These are phyloP conservation scores for Acer negundo DNA, from an alignment of 345 rosid species.

Conservation along the genomic window DNA sequence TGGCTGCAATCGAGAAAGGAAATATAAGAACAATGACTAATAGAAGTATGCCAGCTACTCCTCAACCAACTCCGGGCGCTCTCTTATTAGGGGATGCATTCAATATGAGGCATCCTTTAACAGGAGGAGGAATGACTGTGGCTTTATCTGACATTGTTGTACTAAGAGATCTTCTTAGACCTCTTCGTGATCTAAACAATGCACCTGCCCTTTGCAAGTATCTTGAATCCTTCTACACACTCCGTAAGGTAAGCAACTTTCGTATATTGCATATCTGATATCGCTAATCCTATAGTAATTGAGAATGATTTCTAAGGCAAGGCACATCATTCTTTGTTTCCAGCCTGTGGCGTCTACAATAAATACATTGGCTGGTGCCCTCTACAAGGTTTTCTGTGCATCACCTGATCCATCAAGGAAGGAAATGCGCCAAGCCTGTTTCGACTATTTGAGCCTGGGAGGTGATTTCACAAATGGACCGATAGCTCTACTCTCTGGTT, in stretches of 20 bases:
- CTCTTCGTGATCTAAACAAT: neutral
- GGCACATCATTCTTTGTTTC: neutral
- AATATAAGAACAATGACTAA: conserved; percentile 10
- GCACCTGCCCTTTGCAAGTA: conserved; percentile 11
- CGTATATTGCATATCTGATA: too few relatives aligned
- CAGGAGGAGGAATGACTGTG: conserved; percentile 17
- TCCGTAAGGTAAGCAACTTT: too few relatives aligned
- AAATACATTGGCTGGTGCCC: conserved; percentile 13
- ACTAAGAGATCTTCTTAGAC: conserved; percentile 8
- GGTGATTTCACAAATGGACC: conserved; percentile 9
- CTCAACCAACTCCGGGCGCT: neutral
- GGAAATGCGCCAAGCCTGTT: conserved; percentile 14
- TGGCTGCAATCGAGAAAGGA: conserved; percentile 1
- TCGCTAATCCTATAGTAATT: neutral
- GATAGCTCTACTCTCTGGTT: conserved; percentile 5
- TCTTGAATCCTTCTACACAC: conserved; percentile 4
- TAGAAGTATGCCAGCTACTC: conserved; percentile 8
- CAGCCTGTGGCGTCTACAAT: conserved; percentile 16
- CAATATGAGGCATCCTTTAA: conserved; percentile 14
- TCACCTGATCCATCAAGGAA: conserved; percentile 16
- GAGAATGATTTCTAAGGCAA: too few relatives aligned
- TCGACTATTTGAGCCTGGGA: conserved; percentile 3
- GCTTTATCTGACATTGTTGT: conserved; percentile 17
- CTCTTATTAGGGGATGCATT: conserved; percentile 5
- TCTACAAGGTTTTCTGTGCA: conserved; percentile 3